Conservation (phyloP, 306 rosid genomes). For the Prunus davidiana region DNA sequence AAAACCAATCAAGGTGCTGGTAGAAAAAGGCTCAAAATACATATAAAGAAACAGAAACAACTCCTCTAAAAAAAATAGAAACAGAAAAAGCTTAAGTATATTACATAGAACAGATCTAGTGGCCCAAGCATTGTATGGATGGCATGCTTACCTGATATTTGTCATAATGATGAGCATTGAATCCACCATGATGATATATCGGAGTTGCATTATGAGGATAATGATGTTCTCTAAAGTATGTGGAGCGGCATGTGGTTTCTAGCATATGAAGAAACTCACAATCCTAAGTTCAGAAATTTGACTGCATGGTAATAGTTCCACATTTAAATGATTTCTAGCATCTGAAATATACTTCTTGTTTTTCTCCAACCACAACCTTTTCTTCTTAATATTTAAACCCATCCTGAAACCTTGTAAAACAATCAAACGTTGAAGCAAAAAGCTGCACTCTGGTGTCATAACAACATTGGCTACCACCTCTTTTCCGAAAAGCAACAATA, state of each 20-base stretch:
- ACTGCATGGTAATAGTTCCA: background rate
- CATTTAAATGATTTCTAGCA: background rate
- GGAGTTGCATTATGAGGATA: background rate
- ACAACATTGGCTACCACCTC: background rate
- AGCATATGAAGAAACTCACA: background rate
- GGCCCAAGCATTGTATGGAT: background rate
- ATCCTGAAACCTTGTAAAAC: background rate
- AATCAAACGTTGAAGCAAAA: background rate
- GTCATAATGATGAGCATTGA: background rate
- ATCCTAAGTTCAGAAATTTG: background rate
- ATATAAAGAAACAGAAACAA: too few relatives aligned
- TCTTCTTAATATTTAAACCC: background rate
- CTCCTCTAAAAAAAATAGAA: too few relatives aligned
- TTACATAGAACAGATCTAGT: background rate
- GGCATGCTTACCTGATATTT: background rate
- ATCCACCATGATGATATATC: background rate
- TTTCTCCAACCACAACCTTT: background rate
- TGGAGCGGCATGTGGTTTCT: background rate
- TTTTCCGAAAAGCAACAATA: background rate
- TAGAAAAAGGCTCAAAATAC: background rate
- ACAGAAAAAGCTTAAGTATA: too few relatives aligned
- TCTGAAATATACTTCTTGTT: background rate
- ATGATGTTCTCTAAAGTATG: background rate
- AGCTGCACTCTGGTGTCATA: background rate
- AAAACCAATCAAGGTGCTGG: background rate